Percentiles rank a stretch among this genome's conserved stretches.
These are phyloP conservation scores for Pueraria montana DNA, from an alignment of 306 rosid genomes.

Conservation along the genomic window DNA sequence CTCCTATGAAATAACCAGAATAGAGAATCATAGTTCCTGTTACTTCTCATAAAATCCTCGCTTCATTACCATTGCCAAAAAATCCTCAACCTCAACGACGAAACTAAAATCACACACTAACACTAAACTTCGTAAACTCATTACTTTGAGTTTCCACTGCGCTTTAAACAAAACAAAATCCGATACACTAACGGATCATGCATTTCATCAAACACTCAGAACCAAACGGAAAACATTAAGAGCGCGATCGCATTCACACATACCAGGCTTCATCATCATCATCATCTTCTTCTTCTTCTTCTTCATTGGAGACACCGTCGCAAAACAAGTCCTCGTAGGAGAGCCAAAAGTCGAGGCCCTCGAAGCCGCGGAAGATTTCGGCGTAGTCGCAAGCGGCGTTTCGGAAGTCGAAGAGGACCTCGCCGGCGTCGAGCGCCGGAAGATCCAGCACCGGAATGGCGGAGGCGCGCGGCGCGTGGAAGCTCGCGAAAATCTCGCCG, in stretches of 20 bases:
- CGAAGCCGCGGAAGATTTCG: constrained; percentile 79
- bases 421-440: constrained; percentile 73
- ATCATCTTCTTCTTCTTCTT: constrained; percentile 64
- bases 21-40: constrained; percentile 22
- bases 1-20: constrained; percentile 17
- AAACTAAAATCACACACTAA: constrained; percentile 37
- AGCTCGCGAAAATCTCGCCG: constrained; percentile 85
- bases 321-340: constrained; percentile 75
- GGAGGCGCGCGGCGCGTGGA: constrained; percentile 79
- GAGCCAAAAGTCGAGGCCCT: constrained; percentile 67
- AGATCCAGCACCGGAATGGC: constrained; percentile 92
- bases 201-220: constrained; percentile 39
- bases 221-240: constrained; percentile 32
- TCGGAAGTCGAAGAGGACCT: constrained; percentile 73
- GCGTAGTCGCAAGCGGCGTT: constrained; percentile 72
- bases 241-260: constrained; percentile 41
- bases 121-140: constrained; percentile 19
- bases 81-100: constrained; percentile 40
- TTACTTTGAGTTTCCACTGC: constrained; percentile 17
- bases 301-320: constrained; percentile 55
- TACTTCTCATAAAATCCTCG: not conserved
- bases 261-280: constrained; percentile 70
- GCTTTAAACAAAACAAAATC: not conserved
- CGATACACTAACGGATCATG: constrained; percentile 42
- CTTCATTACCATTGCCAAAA: constrained; percentile 8